Conservation (phyloP, 2,329 filamentous ascomycete genomes). For the Diplodia mutila region DNA sequence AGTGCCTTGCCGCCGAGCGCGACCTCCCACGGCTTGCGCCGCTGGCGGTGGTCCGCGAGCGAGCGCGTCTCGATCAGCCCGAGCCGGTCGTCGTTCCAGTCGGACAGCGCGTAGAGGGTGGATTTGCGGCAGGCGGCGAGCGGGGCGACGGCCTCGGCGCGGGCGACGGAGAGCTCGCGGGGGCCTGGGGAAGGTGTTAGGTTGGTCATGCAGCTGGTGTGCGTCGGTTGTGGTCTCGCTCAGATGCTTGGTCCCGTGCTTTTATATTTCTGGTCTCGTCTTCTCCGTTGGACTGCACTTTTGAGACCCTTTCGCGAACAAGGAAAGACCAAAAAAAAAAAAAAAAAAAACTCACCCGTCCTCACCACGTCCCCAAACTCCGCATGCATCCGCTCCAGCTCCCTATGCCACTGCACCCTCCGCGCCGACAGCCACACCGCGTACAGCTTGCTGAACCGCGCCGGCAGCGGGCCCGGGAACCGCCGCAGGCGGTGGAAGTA, state of each 20-base stretch:
- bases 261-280: background rate
- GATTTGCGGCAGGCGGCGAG: constrained; percentile 12
- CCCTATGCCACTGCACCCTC: constrained; percentile 12
- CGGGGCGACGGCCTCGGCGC: background rate
- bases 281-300: background rate
- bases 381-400: constrained; percentile 17
- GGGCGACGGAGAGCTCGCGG: constrained; percentile 13
- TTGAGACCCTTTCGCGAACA: no score
- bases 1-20: constrained; percentile 36
- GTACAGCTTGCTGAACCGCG: constrained; percentile 36
- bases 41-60: constrained; percentile 37
- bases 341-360: constrained; percentile 34
- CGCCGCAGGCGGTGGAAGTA: constrained; percentile 40
- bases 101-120: constrained; percentile 1
- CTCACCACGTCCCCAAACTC: constrained; percentile 26
- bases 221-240: no score
- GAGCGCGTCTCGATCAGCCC: constrained; percentile 37
- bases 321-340: background rate
- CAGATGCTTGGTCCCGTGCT: no score
- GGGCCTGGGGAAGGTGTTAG: constrained; percentile 32
- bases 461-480: constrained; percentile 42
- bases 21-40: constrained; percentile 40
- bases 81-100: constrained; percentile 30
- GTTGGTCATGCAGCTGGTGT: background rate
- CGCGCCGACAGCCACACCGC: background rate